Base-by-base conservation (phyloP, 306 rosid species). In the Abrus precatorius region DNA sequence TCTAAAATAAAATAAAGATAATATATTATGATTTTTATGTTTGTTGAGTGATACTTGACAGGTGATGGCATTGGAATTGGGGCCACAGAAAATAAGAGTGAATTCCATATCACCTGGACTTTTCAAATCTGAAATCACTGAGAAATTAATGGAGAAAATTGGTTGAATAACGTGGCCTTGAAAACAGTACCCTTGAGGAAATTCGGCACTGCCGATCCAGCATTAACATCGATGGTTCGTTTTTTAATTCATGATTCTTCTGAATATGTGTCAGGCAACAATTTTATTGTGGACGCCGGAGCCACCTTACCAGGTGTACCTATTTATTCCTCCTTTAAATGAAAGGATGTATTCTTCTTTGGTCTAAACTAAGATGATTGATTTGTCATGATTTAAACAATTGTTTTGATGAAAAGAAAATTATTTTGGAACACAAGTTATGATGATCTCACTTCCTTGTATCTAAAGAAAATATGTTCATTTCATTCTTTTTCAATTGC, bases 11-110 rank as follows among this genome's bases (percentile, higher is more conserved):
- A 20, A 20, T 20, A 20, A 20, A 20, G 20, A 20, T 20, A 20
- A 20, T 20, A 20, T 20, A 20, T 20, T 20, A 20, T 20, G 20
- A 20, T 20, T 20, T 20, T 20, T 20, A 20, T 20, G 20, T 20
- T 20, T 20, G 20, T 20, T 20, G 20, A 20, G 20, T 20, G 36
- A 41, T 72, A 30, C 69, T 66, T 81, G 7, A 69, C 85, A 94
- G 98, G 87, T 85, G 11, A 90, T 94, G 98, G 98, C 97, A 44
- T 0, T 92, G 81, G 97, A 94, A 84, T 69, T 94, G 77, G 97
- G 98, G 9, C 79, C 0, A 6, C 48, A 92, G 80, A 91, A 91
- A 52, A 91, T 94, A 53, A 94, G 92, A 86, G 97, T 92, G 82
- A 94, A 94, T 64, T 84, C 93, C 10, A 90, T 91, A 86, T 84